Conservation (phyloP, 78 protist species). For the Dictyostelium brefeldianum region DNA sequence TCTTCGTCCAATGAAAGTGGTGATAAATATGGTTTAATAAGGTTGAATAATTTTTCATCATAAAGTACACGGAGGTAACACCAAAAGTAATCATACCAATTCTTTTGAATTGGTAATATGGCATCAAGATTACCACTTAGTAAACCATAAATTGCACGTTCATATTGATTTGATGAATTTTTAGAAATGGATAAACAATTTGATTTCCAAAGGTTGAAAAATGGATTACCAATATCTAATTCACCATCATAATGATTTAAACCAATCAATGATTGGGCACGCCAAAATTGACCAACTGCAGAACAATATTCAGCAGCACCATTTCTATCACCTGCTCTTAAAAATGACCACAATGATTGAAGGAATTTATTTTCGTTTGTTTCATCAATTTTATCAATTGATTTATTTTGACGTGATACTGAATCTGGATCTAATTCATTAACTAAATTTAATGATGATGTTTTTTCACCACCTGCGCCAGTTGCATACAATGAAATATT, state of each 20-base stretch:
- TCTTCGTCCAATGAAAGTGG: constrained; percentile 48
- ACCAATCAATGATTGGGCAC: constrained; percentile 63
- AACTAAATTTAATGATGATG: not conserved
- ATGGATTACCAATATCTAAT: constrained; percentile 45
- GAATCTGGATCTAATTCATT: constrained; percentile 60
- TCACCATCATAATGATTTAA: not conserved
- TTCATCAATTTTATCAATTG: constrained; percentile 34
- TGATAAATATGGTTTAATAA: constrained; percentile 1
- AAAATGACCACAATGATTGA: constrained; percentile 21
- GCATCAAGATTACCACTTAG: constrained; percentile 23
- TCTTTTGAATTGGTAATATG: constrained; percentile 5
- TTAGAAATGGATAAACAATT: constrained; percentile 23
- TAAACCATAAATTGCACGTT: constrained; percentile 56
- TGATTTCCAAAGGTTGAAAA: constrained; percentile 45
- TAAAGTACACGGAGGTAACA: constrained; percentile 11
- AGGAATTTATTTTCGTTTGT: constrained; percentile 17
- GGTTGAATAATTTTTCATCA: constrained; percentile 9
- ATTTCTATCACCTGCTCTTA: constrained; percentile 53
- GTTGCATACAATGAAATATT: not conserved
- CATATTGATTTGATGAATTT: constrained; percentile 11
- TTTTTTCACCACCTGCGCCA: not conserved
- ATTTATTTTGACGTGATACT: constrained; percentile 1
- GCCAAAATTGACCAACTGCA: constrained; percentile 38
- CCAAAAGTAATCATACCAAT: constrained; percentile 79
- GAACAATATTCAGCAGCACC: constrained; percentile 24